Percentiles rank a stretch among this genome's conserved stretches.
These are phyloP conservation scores for Phoma sp. DNA, from an alignment of 2,329 filamentous ascomycete genomes.

Conservation along the genomic window DNA sequence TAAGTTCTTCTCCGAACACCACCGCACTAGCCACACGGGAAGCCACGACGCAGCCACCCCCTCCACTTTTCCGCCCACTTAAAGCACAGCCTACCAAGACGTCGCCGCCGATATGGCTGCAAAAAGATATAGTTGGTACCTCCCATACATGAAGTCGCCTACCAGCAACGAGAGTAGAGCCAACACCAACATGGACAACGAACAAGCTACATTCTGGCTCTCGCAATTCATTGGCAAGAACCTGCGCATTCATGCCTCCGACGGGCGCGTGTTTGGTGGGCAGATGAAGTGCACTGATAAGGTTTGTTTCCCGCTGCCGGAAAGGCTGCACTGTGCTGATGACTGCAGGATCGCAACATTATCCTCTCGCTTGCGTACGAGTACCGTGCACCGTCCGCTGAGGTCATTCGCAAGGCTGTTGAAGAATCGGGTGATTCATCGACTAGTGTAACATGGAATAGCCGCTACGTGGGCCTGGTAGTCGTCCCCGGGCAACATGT, in stretches of 20 bases:
- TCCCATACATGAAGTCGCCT: slow-evolving; percentile 24
- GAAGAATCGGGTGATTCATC: slow-evolving; percentile 52
- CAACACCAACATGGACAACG: slow-evolving; percentile 55
- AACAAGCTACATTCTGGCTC: slow-evolving; percentile 65
- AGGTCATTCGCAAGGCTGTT: slow-evolving; percentile 50
- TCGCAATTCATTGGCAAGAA: slow-evolving; percentile 77
- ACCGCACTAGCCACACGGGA: slow-evolving; percentile 10
- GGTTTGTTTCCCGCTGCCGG: slow-evolving; percentile 58
- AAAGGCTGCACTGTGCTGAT: neutral
- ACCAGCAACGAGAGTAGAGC: slow-evolving; percentile 1
- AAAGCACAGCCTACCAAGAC: slow-evolving; percentile 16
- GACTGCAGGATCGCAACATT: slow-evolving; percentile 78
- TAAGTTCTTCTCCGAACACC: slow-evolving; percentile 4
- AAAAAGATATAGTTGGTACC: slow-evolving; percentile 29
- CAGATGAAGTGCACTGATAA: slow-evolving; percentile 94
- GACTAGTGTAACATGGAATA: slow-evolving; percentile 74
- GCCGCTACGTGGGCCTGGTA: slow-evolving; percentile 85
- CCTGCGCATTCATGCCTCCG: slow-evolving; percentile 79
- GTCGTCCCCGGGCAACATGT: slow-evolving; percentile 89
- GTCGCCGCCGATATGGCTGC: slow-evolving; percentile 13
- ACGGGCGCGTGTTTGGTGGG: slow-evolving; percentile 88
- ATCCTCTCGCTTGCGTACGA: slow-evolving; percentile 88
- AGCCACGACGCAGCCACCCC: slow-evolving; percentile 15
- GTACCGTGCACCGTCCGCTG: slow-evolving; percentile 74
- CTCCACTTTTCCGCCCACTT: slow-evolving; percentile 11